Evolutionary conservation across 2,329 filamentous ascomycete species (phyloP).

Genomic region (Xylariomycetidae sp.): DNA sequence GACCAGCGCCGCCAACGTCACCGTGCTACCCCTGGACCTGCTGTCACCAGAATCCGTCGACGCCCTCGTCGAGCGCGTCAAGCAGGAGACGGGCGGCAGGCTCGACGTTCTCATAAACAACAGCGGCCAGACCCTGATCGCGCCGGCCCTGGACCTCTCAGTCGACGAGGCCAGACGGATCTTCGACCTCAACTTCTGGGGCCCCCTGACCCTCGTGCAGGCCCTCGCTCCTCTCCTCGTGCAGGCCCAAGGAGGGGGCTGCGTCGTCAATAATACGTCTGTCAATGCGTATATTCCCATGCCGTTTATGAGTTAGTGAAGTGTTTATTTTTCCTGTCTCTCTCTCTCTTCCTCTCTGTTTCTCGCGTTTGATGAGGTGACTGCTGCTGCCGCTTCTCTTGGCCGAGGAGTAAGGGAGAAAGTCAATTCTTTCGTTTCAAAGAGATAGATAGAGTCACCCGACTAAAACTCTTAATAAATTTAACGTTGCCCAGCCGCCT

Average conservation of each 20-base stretch:
- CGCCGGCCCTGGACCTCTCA: conserved; percentile 3
- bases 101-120: conserved; percentile 21
- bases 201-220: conserved; percentile 6
- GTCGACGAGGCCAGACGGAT: not conserved
- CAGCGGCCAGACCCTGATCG: conserved; percentile 5
- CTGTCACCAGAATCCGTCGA: conserved; percentile 8
- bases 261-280: conserved; percentile 9
- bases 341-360: too few species aligned
- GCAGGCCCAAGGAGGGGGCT: conserved; percentile 3
- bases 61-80: conserved; percentile 13
- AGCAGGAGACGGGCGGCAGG: conserved; percentile 8
- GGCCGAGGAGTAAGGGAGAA: too few species aligned
- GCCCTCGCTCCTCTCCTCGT: conserved; percentile 7
- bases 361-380: too few species aligned
- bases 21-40: conserved; percentile 8
- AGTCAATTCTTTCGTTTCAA: too few species aligned
- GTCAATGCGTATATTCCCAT: too few species aligned
- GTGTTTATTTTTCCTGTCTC: too few species aligned
- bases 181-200: conserved; percentile 8
- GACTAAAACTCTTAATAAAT: too few species aligned
- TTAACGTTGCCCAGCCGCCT: too few species aligned
- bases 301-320: too few species aligned
- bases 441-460: too few species aligned
- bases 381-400: too few species aligned
- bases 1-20: conserved; percentile 4